These are phyloP conservation scores for Limonium bicolor DNA, from an alignment of 148 eudicot species.

Conservation along the genomic window DNA sequence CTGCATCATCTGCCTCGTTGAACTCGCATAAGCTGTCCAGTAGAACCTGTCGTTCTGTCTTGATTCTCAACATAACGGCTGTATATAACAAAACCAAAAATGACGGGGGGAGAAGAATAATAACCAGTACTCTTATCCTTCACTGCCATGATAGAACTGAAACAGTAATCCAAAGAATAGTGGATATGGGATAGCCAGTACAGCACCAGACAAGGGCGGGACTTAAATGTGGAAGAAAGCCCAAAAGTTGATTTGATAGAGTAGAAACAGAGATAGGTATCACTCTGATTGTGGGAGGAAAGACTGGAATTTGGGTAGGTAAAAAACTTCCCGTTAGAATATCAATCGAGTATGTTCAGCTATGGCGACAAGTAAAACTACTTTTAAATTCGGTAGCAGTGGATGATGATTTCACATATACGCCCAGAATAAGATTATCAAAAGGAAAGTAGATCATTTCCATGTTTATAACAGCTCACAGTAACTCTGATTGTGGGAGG, in stretches of 20 bases:
- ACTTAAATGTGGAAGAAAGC: not conserved
- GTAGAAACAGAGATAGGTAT: not conserved
- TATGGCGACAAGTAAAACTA: too few species aligned
- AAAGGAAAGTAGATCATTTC: too few species aligned
- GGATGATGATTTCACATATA: too few species aligned
- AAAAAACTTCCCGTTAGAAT: too few species aligned
- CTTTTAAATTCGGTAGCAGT: too few species aligned
- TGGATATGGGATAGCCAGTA: not conserved
- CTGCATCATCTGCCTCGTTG: conserved; percentile 25
- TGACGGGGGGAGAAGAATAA: not conserved
- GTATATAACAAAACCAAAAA: conserved; percentile 8
- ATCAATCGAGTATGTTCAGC: too few species aligned
- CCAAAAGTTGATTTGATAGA: not conserved
- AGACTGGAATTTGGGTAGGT: too few species aligned
- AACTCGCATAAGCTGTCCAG: conserved; percentile 59
- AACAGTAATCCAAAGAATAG: not conserved
- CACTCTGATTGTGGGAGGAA: too few species aligned
- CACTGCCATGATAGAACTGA: not conserved
- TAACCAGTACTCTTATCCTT: not conserved
- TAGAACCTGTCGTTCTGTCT: conserved; percentile 48
- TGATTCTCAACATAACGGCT: conserved; percentile 83
- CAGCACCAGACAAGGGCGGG: not conserved
- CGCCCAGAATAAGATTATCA: too few species aligned
- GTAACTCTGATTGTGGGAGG: too few species aligned
- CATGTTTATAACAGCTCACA: too few species aligned